Evolutionary conservation across 2,329 filamentous ascomycete genomes (phyloP).

Genomic region (Ascochyta viciae-villosae): DNA sequence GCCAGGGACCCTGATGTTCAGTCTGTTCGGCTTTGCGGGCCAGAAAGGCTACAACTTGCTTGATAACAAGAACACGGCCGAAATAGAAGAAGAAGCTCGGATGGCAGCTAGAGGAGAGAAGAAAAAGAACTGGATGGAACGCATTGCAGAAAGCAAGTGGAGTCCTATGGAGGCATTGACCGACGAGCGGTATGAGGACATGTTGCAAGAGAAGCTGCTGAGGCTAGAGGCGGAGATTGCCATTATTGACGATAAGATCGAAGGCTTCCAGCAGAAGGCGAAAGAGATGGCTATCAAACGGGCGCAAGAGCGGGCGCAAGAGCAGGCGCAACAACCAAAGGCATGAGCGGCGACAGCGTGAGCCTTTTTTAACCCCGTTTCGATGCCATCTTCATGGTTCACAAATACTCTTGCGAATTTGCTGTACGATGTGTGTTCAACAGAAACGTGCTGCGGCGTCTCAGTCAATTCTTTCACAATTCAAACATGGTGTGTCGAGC

Average conservation of each 20-base stretch:
- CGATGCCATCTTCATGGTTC: too few species aligned
- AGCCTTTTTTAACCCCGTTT: not conserved
- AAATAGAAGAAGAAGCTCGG: conserved; percentile 41
- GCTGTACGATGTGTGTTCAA: not conserved
- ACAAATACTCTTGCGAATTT: not conserved
- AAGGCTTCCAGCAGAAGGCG: conserved; percentile 51
- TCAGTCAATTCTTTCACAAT: not conserved
- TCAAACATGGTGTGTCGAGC: not conserved
- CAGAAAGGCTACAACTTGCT: conserved; percentile 63
- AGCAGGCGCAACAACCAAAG: conserved; percentile 13
- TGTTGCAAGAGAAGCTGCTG: conserved; percentile 75
- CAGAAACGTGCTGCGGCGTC: not conserved
- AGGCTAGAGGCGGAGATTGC: conserved; percentile 78
- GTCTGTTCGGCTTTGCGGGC: conserved; percentile 63
- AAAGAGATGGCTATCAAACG: conserved; percentile 26
- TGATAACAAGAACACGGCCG: conserved; percentile 54
- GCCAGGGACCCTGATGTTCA: conserved; percentile 67
- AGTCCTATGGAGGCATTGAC: conserved; percentile 74
- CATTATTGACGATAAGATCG: conserved; percentile 77
- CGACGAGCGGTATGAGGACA: conserved; percentile 74
- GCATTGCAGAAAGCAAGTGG: conserved; percentile 68
- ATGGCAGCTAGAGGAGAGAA: conserved; percentile 27
- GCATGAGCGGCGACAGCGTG: conserved; percentile 2
- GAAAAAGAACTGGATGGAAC: conserved; percentile 56
- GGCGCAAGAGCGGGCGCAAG: conserved; percentile 14